Percentiles rank a stretch among this genome's conserved stretches.
Conservation (phyloP, 352 stramenopile species). For the Phytopythium oedochilum region DNA sequence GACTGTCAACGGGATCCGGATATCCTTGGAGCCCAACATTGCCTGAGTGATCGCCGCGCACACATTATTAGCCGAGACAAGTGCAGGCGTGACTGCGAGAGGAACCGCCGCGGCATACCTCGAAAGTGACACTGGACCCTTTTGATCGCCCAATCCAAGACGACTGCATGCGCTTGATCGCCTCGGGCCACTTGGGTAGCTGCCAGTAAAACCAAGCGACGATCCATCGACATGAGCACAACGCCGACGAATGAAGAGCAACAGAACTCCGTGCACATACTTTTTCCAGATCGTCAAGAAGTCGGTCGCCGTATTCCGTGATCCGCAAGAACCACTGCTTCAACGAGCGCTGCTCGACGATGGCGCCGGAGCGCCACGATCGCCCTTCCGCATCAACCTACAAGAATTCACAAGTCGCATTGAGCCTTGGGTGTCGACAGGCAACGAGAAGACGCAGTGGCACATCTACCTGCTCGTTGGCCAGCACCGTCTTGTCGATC, state of each 20-base stretch:
- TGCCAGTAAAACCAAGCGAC: slow-evolving; percentile 19
- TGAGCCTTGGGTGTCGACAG: background rate
- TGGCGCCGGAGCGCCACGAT: slow-evolving; percentile 94
- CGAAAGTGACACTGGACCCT: slow-evolving; percentile 89
- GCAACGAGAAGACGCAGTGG: background rate
- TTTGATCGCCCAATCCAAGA: slow-evolving; percentile 96
- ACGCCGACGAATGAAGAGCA: too few species aligned
- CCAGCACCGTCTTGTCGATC: slow-evolving; percentile 97
- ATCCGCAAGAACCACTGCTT: slow-evolving; percentile 99
- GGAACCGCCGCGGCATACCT: slow-evolving; percentile 18
- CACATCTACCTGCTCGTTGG: slow-evolving; percentile 95
- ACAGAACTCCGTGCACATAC: slow-evolving; percentile 23
- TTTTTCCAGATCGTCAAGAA: slow-evolving; percentile 94
- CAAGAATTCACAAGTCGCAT: background rate
- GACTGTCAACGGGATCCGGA: slow-evolving; percentile 74
- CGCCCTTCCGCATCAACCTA: slow-evolving; percentile 88
- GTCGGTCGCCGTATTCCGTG: slow-evolving; percentile 96
- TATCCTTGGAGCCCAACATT: slow-evolving; percentile 13
- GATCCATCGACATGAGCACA: background rate
- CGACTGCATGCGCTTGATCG: slow-evolving; percentile 90
- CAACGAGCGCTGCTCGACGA: slow-evolving; percentile 93
- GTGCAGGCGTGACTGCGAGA: background rate
- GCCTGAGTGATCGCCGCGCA: slow-evolving; percentile 3
- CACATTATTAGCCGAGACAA: background rate
- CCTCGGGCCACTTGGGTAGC: slow-evolving; percentile 81